Base-by-base conservation (phyloP, 2,329 filamentous ascomycete genomes). In the Aspergillus sp. region DNA sequence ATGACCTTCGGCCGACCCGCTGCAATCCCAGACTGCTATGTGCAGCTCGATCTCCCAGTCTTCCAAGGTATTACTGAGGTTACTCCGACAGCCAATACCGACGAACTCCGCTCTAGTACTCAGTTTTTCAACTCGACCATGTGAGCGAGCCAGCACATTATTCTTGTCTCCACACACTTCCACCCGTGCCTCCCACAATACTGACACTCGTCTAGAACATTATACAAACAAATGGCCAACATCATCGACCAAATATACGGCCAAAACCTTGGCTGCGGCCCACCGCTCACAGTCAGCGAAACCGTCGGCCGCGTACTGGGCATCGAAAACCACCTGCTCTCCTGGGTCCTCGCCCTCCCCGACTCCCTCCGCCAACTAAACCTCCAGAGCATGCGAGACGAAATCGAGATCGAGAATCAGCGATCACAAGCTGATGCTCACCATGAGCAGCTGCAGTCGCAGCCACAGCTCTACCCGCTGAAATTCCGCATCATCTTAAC, bases 1-100 rank as follows among this genome's bases (percentile, higher is more conserved):
- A 82, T 83, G 76, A 82, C 80, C 0, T 81, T 82, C 59, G 81
- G 81, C 2, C 70, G 81, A 0, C 81, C 81, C 0, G 68, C 73
- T 1, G 68, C 75, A 0, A 82, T 83, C 17, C 77, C 78, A 1
- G 74, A 81, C 3, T 71, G 71, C 37, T 78, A 79, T 39, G 68
- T 82, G 39, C 71, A 71, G 50, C 62, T 79, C 1, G 69, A 74
- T 17, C 58, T 79, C 9, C 76, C 77, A 4, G 9, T 27, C 46
- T 15, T 25, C 3, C 25, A 11, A 1, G 12, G 27, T n/a, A 60
- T 50, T 14, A 33, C 44, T 12, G 33, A 14, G 23, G 23, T 1
- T 5, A 5, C 6, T 7, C 23, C 33, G 6, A 25, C 23, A 25
- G 23, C 6, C 23, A 7, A 25, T 25, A 5, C 6, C 5, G 23